phyloP scores from a whole-genome alignment of 257 asterid species.

The Eustoma russellianum region DNA sequence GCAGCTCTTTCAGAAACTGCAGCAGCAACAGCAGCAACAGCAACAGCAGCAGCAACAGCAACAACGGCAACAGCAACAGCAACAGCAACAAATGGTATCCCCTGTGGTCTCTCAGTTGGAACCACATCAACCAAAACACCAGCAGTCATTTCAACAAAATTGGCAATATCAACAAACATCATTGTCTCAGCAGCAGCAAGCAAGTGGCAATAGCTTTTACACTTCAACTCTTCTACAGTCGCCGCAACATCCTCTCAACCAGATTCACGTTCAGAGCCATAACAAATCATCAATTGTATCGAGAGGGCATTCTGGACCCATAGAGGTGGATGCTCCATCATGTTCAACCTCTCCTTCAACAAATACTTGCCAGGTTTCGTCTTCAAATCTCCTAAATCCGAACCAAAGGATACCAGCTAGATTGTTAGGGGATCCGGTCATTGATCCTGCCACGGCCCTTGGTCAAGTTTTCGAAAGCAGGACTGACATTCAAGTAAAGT shows the following conservation, averaged over 20 bases:
- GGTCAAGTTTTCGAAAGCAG: slow-evolving; percentile 47
- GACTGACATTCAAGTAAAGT: slow-evolving; percentile 40
- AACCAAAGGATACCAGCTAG: slow-evolving; percentile 39
- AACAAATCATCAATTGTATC: slow-evolving; percentile 33
- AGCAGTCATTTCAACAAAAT: slow-evolving; percentile 40
- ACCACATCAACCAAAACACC: slow-evolving; percentile 45
- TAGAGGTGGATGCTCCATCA: slow-evolving; percentile 62
- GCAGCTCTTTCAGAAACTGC: slow-evolving; percentile 70
- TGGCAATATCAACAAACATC: slow-evolving; percentile 41
- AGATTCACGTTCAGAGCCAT: slow-evolving; percentile 38
- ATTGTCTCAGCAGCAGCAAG: slow-evolving; percentile 36
- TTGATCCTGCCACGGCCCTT: slow-evolving; percentile 46
- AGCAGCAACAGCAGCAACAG: too few species aligned
- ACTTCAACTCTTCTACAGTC: slow-evolving; percentile 47
- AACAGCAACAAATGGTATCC: slow-evolving; percentile 34
- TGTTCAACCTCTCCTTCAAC: slow-evolving; percentile 74
- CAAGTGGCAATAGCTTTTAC: slow-evolving; percentile 41
- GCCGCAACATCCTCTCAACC: slow-evolving; percentile 49
- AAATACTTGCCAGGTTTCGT: slow-evolving; percentile 44
- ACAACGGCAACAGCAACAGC: too few species aligned
- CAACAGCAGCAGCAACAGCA: too few species aligned
- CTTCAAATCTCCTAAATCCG: slow-evolving; percentile 42
- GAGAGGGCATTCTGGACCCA: slow-evolving; percentile 42
- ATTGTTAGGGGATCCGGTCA: slow-evolving; percentile 33
- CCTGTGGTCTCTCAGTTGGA: slow-evolving; percentile 42